These are phyloP conservation scores for Bipolaris oryzae DNA, from an alignment of 2,329 filamentous ascomycete species.

Conservation along the genomic window DNA sequence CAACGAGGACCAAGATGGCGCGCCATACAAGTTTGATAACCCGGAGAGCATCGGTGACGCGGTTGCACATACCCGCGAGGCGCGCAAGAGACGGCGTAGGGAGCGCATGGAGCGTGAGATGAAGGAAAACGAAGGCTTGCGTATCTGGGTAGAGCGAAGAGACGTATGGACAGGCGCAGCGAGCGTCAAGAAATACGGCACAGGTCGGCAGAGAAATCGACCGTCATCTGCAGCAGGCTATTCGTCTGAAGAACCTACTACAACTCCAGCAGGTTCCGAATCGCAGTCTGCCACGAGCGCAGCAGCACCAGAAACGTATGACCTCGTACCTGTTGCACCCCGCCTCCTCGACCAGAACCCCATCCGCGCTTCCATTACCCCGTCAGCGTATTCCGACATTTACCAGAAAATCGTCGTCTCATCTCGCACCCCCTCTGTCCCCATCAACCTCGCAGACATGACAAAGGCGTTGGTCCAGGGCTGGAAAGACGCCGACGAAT, in stretches of 20 bases:
- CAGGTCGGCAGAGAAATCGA: slow-evolving; percentile 7
- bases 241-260: slow-evolving; percentile 13
- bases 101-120: slow-evolving; percentile 51
- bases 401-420: slow-evolving; percentile 89
- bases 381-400: slow-evolving; percentile 76
- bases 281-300: slow-evolving; percentile 11
- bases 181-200: slow-evolving; percentile 52
- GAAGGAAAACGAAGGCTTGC: slow-evolving; percentile 78
- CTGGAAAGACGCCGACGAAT: slow-evolving; percentile 93
- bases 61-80: slow-evolving; percentile 37
- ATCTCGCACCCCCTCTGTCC: slow-evolving; percentile 79
- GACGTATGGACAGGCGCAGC: slow-evolving; percentile 84
- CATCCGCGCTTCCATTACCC: slow-evolving; percentile 77
- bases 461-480: slow-evolving; percentile 80
- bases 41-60: slow-evolving; percentile 53
- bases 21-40: slow-evolving; percentile 51
- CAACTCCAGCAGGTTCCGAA: slow-evolving; percentile 11
- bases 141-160: slow-evolving; percentile 77
- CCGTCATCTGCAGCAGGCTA: slow-evolving; percentile 13
- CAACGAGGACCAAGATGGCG: slow-evolving; percentile 35
- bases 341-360: slow-evolving; percentile 76
- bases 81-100: slow-evolving; percentile 48
- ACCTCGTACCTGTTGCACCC: slow-evolving; percentile 72
- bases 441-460: slow-evolving; percentile 85
- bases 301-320: slow-evolving; percentile 20